Percentiles rank a stretch among this genome's conserved stretches.
phyloP scores from a whole-genome alignment of 768 basidiomycete genomes.

The Tricholoma flavovirens region DNA sequence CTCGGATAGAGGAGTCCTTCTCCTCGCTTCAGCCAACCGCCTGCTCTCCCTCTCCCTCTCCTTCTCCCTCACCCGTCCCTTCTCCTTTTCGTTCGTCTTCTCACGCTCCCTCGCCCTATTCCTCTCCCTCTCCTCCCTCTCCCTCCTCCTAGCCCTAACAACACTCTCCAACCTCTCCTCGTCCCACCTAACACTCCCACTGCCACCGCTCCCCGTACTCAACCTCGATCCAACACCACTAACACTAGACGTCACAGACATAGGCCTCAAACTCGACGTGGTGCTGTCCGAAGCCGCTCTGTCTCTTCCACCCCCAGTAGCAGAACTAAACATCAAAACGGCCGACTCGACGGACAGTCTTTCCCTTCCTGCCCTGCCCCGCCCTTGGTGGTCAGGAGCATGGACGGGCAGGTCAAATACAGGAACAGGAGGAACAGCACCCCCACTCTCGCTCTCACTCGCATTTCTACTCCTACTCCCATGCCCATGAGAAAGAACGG shows the following conservation, averaged over 20 bases:
- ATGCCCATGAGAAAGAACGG: not conserved
- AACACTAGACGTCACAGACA: constrained; percentile 28
- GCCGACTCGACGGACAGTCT: constrained; percentile 34
- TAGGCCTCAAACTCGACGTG: constrained; percentile 39
- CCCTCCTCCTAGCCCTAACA: constrained; percentile 35
- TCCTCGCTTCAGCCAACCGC: constrained; percentile 44
- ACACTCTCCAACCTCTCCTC: constrained; percentile 40
- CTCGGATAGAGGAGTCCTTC: constrained; percentile 47
- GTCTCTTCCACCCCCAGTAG: constrained; percentile 13
- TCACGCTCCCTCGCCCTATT: constrained; percentile 22
- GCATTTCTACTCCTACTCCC: constrained; percentile 1
- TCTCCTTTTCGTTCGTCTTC: constrained; percentile 16
- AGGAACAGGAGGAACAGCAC: too few relatives aligned
- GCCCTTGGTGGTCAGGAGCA: not conserved
- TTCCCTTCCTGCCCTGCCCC: constrained; percentile 12
- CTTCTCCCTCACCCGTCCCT: constrained; percentile 19
- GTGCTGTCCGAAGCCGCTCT: constrained; percentile 33
- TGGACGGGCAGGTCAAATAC: not conserved
- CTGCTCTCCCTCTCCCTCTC: constrained; percentile 28
- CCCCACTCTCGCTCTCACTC: not conserved
- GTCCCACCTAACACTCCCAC: constrained; percentile 45
- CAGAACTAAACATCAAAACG: not conserved
- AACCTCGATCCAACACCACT: constrained; percentile 18
- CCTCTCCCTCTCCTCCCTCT: constrained; percentile 32
- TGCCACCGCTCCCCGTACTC: constrained; percentile 35